Evolutionary conservation across 371 early-diverging fungal genomes (phyloP).

Genomic region (Mucor irregularis): DNA sequence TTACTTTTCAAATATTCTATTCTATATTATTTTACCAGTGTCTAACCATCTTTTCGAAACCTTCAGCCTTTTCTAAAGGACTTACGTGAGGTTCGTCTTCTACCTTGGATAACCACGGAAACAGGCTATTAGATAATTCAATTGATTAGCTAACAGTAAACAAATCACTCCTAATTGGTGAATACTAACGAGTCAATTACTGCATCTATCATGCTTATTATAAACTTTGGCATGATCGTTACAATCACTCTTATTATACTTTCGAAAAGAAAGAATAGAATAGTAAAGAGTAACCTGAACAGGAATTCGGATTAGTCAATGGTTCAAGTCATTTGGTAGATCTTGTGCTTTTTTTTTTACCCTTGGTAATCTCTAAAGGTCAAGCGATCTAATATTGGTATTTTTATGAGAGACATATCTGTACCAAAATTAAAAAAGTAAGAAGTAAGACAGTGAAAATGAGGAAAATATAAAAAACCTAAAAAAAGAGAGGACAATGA

Average conservation of each 20-base stretch:
- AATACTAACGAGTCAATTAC: conserved; percentile 44
- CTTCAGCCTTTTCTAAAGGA: conserved; percentile 59
- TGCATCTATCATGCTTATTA: conserved; percentile 46
- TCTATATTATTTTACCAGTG: conserved; percentile 52
- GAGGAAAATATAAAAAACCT: too few relatives aligned
- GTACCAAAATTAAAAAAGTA: neutral
- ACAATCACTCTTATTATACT: conserved; percentile 66
- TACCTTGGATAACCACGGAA: conserved; percentile 54
- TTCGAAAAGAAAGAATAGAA: conserved; percentile 69
- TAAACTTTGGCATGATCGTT: conserved; percentile 57
- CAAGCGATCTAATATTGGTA: conserved; percentile 55
- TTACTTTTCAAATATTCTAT: neutral
- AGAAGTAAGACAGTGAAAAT: neutral
- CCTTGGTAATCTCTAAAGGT: conserved; percentile 54
- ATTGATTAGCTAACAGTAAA: neutral
- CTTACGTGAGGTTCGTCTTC: conserved; percentile 57
- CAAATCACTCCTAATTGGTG: too few relatives aligned
- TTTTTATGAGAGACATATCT: conserved; percentile 12
- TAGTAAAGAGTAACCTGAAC: conserved; percentile 57
- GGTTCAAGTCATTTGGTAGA: neutral
- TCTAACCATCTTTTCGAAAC: conserved; percentile 67
- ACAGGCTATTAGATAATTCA: conserved; percentile 25
- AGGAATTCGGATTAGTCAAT: neutral
- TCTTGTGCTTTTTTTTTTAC: conserved; percentile 10
- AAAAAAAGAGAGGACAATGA: conserved; percentile 1